phyloP scores from a whole-genome alignment of 1,139 yeast genomes.

The Sugiyamaella xylanicola region DNA sequence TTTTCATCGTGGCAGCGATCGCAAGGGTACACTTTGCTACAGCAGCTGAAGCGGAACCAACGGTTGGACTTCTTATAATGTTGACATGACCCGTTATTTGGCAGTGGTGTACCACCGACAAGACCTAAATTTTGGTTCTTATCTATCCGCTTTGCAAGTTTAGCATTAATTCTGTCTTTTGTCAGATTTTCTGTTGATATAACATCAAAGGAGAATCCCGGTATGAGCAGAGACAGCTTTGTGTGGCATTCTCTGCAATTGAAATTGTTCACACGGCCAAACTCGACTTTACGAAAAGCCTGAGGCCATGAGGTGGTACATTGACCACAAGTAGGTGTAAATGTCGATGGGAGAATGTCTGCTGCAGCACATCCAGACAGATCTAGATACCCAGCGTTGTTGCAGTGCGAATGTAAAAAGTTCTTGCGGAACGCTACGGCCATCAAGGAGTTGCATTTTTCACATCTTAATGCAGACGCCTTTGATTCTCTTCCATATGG shows the following conservation, averaged over 20 bases:
- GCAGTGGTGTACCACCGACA: constrained; percentile 46
- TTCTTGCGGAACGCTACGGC: constrained; percentile 45
- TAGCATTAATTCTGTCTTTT: constrained; percentile 28
- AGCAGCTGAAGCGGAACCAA: constrained; percentile 50
- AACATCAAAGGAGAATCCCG: constrained; percentile 39
- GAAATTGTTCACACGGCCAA: constrained; percentile 39
- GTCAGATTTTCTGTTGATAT: constrained; percentile 32
- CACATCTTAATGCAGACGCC: constrained; percentile 40
- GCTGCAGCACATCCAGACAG: constrained; percentile 43
- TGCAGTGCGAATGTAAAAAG: constrained; percentile 38
- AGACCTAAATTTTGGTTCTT: constrained; percentile 40
- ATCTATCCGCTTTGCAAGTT: constrained; percentile 25
- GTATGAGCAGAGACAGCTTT: constrained; percentile 40
- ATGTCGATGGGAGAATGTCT: constrained; percentile 44
- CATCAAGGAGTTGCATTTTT: constrained; percentile 42
- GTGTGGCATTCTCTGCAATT: constrained; percentile 45
- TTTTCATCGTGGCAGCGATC: constrained; percentile 47
- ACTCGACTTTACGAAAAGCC: constrained; percentile 41
- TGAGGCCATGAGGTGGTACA: constrained; percentile 38
- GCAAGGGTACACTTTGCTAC: constrained; percentile 47
- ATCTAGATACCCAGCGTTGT: constrained; percentile 44
- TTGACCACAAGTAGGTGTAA: constrained; percentile 44
- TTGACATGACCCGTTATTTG: constrained; percentile 45
- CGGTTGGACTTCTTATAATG: constrained; percentile 47
- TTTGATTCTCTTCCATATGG: constrained; percentile 44